These are phyloP conservation scores for Pseudogymnoascus sp. DNA, from an alignment of 2,329 filamentous ascomycete species.

Conservation along the genomic window DNA sequence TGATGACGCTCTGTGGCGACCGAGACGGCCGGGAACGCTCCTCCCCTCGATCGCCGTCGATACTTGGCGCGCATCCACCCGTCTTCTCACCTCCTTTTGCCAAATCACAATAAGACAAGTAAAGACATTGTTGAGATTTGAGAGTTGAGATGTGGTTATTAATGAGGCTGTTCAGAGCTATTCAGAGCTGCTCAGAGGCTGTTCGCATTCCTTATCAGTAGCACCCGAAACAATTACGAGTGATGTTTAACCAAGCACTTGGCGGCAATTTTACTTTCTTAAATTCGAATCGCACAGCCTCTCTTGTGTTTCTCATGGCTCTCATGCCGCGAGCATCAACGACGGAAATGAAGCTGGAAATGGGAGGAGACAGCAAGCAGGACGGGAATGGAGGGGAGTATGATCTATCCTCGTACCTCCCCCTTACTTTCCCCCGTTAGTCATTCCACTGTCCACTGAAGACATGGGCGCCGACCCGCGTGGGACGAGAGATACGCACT, in stretches of 20 bases:
- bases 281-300: not conserved
- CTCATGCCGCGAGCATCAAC: not conserved
- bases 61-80: not conserved
- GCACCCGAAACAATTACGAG: not conserved
- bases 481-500: not conserved
- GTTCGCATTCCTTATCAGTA: not conserved
- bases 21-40: not conserved
- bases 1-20: not conserved
- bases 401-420: not conserved
- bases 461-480: not conserved
- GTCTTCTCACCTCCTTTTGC: not conserved
- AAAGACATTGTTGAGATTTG: not conserved
- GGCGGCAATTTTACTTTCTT: not conserved
- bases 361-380: not conserved
- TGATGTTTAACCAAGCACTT: not conserved
- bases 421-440: not conserved
- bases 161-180: not conserved
- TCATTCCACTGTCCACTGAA: not conserved
- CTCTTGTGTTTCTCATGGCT: not conserved
- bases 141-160: not conserved
- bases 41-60: not conserved
- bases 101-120: not conserved
- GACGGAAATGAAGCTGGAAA: not conserved
- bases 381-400: not conserved
- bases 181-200: not conserved